Percentiles rank a stretch among this genome's conserved stretches.
Evolutionary conservation across 352 stramenopile genomes (phyloP).

Genomic region (Proteromonas lacertae): DNA sequence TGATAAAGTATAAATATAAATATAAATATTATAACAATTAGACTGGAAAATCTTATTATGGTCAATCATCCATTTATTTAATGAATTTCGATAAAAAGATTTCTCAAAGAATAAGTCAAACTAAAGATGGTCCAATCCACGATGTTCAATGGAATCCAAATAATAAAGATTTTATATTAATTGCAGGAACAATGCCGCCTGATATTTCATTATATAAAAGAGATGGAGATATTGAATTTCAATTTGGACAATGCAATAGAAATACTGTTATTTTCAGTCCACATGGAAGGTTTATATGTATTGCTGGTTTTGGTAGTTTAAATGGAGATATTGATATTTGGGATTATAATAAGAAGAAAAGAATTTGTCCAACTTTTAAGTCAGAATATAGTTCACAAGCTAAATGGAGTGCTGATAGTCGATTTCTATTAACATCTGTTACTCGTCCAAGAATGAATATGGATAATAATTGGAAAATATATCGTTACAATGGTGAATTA

Average conservation of each 20-base stretch:
- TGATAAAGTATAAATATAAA: too few relatives aligned
- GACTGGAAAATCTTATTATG: too few relatives aligned
- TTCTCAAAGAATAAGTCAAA: slow-evolving; percentile 4
- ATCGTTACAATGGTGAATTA: slow-evolving; percentile 79
- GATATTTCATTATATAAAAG: slow-evolving; percentile 75
- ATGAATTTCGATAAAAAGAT: background rate
- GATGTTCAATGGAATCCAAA: slow-evolving; percentile 70
- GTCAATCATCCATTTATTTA: background rate
- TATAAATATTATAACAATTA: too few relatives aligned
- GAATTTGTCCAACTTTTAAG: slow-evolving; percentile 27
- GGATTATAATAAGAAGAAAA: slow-evolving; percentile 75
- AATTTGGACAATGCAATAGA: slow-evolving; percentile 66
- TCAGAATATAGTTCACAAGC: slow-evolving; percentile 20
- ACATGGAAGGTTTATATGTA: slow-evolving; percentile 70
- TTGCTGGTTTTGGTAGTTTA: slow-evolving; percentile 71
- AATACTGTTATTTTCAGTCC: slow-evolving; percentile 77
- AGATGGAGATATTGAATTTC: slow-evolving; percentile 62
- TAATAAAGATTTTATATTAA: slow-evolving; percentile 51
- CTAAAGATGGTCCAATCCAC: slow-evolving; percentile 43
- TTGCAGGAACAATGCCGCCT: slow-evolving; percentile 65
- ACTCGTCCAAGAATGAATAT: slow-evolving; percentile 89
- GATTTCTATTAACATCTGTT: slow-evolving; percentile 70
- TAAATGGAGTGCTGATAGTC: slow-evolving; percentile 63
- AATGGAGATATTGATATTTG: slow-evolving; percentile 77
- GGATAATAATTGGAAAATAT: slow-evolving; percentile 73